These are phyloP conservation scores for Lablab purpureus DNA, from an alignment of 306 rosid genomes.

Conservation along the genomic window DNA sequence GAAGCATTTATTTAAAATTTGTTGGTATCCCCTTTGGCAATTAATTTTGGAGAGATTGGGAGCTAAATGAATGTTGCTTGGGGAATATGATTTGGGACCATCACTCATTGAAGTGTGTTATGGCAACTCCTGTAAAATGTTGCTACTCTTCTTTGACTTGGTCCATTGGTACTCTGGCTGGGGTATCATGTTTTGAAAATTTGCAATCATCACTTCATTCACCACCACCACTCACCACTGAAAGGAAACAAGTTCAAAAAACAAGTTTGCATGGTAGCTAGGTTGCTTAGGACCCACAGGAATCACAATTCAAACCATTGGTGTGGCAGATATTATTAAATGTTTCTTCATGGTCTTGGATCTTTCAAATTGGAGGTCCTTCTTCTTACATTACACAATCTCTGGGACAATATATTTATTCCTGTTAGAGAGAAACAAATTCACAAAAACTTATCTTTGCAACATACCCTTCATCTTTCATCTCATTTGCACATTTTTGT, in stretches of 20 bases:
- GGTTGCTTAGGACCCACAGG: neutral
- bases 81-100: conserved; percentile 3
- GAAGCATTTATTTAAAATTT: neutral
- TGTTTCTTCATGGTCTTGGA: neutral
- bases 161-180: conserved; percentile 2
- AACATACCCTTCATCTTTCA: no score
- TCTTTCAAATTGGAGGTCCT: neutral
- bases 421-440: no score
- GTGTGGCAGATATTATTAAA: neutral
- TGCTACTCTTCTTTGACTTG: conserved; percentile 6
- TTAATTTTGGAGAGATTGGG: neutral
- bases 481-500: no score
- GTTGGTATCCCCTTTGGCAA: neutral
- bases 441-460: no score
- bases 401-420: no score
- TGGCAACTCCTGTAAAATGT: neutral
- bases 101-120: neutral
- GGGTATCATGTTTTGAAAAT: neutral
- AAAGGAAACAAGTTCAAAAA: neutral
- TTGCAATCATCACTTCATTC: neutral
- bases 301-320: neutral
- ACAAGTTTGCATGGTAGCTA: neutral
- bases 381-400: neutral
- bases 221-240: neutral
- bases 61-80: conserved; percentile 7